phyloP scores from a whole-genome alignment of 768 basidiomycete genomes.

The Lactarius hengduanensis region DNA sequence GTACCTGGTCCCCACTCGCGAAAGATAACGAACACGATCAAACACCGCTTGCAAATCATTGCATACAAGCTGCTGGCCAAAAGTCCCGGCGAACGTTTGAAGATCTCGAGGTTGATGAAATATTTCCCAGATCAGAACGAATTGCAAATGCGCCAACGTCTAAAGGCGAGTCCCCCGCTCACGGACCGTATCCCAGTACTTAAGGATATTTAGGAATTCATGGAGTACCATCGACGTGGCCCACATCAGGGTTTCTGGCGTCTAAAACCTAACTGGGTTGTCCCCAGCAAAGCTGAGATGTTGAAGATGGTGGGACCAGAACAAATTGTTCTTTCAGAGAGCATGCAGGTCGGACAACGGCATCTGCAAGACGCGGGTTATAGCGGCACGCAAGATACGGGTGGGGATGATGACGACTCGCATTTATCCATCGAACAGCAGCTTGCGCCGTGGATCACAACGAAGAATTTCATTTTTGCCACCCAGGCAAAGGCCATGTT shows the following conservation, averaged over 20 bases:
- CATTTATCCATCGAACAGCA: conserved; percentile 93
- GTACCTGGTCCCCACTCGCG: conserved; percentile 97
- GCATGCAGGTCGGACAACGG: conserved; percentile 96
- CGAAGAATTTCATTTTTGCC: conserved; percentile 93
- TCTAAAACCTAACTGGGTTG: conserved; percentile 66
- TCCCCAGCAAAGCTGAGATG: conserved; percentile 83
- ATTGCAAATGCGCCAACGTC: conserved; percentile 91
- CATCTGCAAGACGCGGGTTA: conserved; percentile 94
- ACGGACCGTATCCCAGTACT: neutral
- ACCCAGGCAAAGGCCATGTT: conserved; percentile 97
- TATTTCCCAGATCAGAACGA: conserved; percentile 99
- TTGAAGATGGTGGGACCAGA: conserved; percentile 92
- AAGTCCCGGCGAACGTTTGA: conserved; percentile 82
- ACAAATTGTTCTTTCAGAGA: conserved; percentile 88
- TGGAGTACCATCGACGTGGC: conserved; percentile 94
- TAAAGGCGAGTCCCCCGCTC: conserved; percentile 57
- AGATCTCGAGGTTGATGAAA: conserved; percentile 91
- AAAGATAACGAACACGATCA: conserved; percentile 95
- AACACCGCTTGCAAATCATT: conserved; percentile 88
- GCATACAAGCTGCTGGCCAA: conserved; percentile 90
- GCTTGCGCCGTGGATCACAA: conserved; percentile 97
- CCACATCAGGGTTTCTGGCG: conserved; percentile 97
- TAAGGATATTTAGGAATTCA: conserved; percentile 67
- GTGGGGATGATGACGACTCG: conserved; percentile 75
- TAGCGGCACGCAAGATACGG: conserved; percentile 76